Percentiles rank a stretch among this genome's conserved stretches.
Conservation (phyloP, 1,284 basidiomycete genomes). For the Puccinia novopanici region DNA sequence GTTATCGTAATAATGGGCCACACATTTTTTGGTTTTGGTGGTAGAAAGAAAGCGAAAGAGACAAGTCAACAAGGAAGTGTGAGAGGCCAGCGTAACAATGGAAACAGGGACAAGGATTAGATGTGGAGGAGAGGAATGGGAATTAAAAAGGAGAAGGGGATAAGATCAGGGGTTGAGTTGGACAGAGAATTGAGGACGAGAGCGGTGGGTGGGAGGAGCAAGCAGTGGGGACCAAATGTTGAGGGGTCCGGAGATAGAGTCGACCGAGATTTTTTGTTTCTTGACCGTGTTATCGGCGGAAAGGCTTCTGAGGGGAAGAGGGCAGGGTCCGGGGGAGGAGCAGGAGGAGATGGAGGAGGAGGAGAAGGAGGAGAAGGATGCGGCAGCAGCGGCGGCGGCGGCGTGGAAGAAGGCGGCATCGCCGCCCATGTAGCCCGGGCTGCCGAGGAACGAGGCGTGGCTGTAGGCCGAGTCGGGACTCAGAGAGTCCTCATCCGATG, state of each 20-base stretch:
- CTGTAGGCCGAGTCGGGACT: constrained; percentile 8
- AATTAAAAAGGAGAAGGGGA: background rate
- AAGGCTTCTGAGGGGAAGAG: background rate
- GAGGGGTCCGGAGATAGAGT: background rate
- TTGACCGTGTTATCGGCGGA: constrained; percentile 10
- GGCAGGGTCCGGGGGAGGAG: background rate
- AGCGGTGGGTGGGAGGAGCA: background rate
- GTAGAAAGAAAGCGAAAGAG: too few species aligned
- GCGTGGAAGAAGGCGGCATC: background rate
- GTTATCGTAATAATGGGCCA: too few species aligned
- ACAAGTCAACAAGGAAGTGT: too few species aligned
- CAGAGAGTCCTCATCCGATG: constrained; percentile 10
- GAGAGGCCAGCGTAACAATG: too few species aligned
- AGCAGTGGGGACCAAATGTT: background rate
- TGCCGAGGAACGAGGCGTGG: background rate
- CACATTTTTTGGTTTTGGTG: too few species aligned
- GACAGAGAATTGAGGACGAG: background rate
- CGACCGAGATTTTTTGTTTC: constrained; percentile 23
- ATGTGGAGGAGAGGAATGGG: background rate
- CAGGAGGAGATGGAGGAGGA: too few species aligned
- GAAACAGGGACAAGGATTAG: too few species aligned
- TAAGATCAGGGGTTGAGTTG: background rate
- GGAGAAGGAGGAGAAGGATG: too few species aligned
- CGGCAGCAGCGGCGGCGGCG: background rate
- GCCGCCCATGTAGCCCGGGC: background rate